Base-by-base conservation (phyloP, 495 filamentous ascomycete species). In the Trichoderma reesei region DNA sequence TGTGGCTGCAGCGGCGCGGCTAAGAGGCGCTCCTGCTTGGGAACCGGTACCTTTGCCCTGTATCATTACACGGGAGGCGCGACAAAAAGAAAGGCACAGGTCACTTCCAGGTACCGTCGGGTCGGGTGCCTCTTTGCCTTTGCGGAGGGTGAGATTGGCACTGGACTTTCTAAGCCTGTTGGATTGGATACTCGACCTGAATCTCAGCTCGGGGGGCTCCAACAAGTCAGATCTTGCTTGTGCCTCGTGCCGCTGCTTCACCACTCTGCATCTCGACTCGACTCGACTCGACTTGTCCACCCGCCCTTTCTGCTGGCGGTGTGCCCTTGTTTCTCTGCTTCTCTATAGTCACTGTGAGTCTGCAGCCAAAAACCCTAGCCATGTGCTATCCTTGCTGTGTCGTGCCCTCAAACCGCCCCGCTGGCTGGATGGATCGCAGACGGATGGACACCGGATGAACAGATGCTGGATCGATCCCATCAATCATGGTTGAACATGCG, bases 291-390 rank as follows among this genome's bases (percentile, higher is more conserved):
- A 6, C 38, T 7, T 39, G 26, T 48, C 0, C 44, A 20, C 9
- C 8, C n/a, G 16, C 18, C 51, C 31, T 11, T 56, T 56, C 11
- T 26, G 26, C n/a, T 56, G 3, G 26, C 26, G 51, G 46, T 63
- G 26, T 20, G n/a, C 46, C 39, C 41, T 41, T 38, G 34, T 61
- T 26, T 38, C 39, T 33, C 13, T 62, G 33, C n/a, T 36, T 64
- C 46, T 64, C 59, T 18, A 33, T 51, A 4, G 51, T 56, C 51
- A 26, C 51, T 56, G 51, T 56, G 51, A 56, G 51, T 56, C 8
- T 16, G 9, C 3, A 26, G 26, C 26, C 26, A 26, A 56, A 56
- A 56, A 56, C 51, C 51, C 51, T 56, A 56, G 51, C 51, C 31
- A 39, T 39, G 38, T 39, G 38, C 38, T 39, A 11, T 39, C 1